A percentile compares a stretch with the other conserved stretches of the same genome.
Evolutionary conservation across 495 filamentous ascomycete species (phyloP).

Genomic region (Penicillium argentinense): DNA sequence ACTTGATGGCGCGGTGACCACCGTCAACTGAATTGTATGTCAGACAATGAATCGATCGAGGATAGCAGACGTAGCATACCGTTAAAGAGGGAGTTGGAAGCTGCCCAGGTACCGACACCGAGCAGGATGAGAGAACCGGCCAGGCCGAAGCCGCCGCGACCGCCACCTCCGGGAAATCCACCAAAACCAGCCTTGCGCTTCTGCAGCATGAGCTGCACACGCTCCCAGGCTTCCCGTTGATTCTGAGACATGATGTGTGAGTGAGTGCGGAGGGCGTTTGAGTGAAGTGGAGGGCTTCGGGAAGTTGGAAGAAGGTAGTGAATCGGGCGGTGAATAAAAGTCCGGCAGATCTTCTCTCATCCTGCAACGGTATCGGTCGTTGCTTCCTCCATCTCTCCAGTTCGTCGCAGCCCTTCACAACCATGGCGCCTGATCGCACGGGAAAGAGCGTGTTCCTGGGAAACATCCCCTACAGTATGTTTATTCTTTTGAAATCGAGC

Average conservation of each 20-base stretch:
- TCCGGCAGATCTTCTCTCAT: slow-evolving; percentile 27
- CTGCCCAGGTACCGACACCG: slow-evolving; percentile 60
- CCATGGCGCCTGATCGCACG: slow-evolving; percentile 56
- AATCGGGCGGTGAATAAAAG: slow-evolving; percentile 20
- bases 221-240: slow-evolving; percentile 64
- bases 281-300: slow-evolving; percentile 24
- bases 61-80: slow-evolving; percentile 37
- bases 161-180: slow-evolving; percentile 50
- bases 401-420: slow-evolving; percentile 20
- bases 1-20: slow-evolving; percentile 99
- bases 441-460: slow-evolving; percentile 78
- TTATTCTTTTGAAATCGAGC: neutral
- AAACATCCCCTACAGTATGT: slow-evolving; percentile 70
- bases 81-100: slow-evolving; percentile 94
- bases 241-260: slow-evolving; percentile 52
- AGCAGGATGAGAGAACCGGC: slow-evolving; percentile 56
- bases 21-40: slow-evolving; percentile 69
- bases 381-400: slow-evolving; percentile 12
- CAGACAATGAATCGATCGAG: neutral
- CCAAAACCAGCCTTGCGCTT: slow-evolving; percentile 47
- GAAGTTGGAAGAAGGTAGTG: slow-evolving; percentile 25
- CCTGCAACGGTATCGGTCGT: too few relatives aligned
- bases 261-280: slow-evolving; percentile 10
- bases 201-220: slow-evolving; percentile 62
- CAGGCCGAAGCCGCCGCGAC: slow-evolving; percentile 43